Conservation (phyloP, 73 alveolate genomes). For the Effrenium voratum region DNA sequence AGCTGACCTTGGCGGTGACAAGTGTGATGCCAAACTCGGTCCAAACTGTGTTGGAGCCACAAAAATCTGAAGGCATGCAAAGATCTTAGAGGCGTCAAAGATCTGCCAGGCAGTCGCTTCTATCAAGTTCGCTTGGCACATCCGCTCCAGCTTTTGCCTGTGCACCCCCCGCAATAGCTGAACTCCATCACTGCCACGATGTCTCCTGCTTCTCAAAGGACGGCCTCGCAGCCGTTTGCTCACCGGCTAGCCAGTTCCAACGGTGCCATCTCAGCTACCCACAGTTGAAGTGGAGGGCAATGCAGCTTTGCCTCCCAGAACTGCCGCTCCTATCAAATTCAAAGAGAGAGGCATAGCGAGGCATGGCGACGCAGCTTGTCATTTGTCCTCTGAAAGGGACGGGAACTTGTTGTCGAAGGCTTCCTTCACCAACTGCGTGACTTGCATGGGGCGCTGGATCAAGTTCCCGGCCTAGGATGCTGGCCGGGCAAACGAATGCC, state of each 20-base stretch:
- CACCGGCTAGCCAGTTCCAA: neutral
- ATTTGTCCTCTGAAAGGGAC: constrained; percentile 43
- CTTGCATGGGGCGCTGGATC: constrained; percentile 92
- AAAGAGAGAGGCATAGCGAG: neutral
- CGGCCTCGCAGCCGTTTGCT: constrained; percentile 27
- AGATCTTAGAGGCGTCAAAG: no score
- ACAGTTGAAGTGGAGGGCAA: constrained; percentile 84
- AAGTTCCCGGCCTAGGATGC: constrained; percentile 63
- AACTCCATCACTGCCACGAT: no score
- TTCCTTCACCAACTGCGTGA: constrained; percentile 81
- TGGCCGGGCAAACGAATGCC: neutral
- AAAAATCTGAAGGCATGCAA: no score
- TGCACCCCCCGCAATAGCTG: no score
- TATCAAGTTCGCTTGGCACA: no score
- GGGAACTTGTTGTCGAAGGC: constrained; percentile 89
- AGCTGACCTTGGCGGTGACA: no score
- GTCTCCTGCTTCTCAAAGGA: constrained; percentile 72
- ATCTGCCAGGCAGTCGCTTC: no score
- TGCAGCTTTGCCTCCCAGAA: constrained; percentile 74
- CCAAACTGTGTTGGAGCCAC: no score
- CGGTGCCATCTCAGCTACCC: neutral
- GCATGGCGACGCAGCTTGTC: neutral
- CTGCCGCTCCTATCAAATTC: constrained; percentile 52
- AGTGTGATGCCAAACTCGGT: no score
- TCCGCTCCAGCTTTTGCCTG: no score